Conservation (phyloP, 441 rosid species). For the Codiaeum variegatum region DNA sequence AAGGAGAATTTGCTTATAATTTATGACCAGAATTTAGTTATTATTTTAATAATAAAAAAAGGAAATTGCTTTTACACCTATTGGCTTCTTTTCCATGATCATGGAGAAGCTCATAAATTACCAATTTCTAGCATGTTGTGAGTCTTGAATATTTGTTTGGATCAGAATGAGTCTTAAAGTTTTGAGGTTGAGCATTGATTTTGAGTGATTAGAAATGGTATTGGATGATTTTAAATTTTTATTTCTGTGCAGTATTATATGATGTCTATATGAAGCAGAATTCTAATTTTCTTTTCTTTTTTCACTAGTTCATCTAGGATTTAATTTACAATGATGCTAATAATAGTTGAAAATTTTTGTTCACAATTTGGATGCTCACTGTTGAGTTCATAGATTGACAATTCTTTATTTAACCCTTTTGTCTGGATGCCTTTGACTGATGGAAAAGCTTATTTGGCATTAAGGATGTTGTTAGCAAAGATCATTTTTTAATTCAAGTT, state of each 20-base stretch:
- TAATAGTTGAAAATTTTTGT: neutral
- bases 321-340: neutral
- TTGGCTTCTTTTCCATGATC: neutral
- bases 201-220: neutral
- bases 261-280: neutral
- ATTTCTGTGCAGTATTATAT: neutral
- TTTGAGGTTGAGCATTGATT: neutral
- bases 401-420: neutral
- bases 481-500: neutral
- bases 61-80: neutral
- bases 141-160: neutral
- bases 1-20: neutral
- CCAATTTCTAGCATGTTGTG: neutral
- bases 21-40: neutral
- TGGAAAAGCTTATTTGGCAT: neutral
- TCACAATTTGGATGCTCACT: neutral
- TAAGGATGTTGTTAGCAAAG: neutral
- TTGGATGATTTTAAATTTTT: neutral
- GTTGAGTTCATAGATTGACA: neutral
- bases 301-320: neutral
- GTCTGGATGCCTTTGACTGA: slow-evolving; percentile 2
- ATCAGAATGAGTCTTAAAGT: neutral
- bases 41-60: neutral
- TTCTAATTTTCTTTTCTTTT: neutral
- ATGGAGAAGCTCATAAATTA: neutral